Evolutionary conservation across 2,329 filamentous ascomycete genomes (phyloP).

Genomic region (Parascedosporium putredinis): DNA sequence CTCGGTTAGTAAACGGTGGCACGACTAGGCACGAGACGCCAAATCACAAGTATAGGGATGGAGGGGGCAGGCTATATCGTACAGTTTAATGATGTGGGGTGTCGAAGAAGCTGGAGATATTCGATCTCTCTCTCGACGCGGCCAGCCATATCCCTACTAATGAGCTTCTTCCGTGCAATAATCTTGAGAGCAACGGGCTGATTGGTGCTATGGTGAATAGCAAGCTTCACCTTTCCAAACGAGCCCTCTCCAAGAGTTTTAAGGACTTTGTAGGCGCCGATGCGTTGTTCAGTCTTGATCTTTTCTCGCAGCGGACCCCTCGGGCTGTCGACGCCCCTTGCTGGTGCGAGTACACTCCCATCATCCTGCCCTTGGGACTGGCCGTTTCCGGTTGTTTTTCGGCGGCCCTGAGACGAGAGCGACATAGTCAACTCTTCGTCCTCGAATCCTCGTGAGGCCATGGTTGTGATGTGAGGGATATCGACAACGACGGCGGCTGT

Average conservation of each 20-base stretch:
- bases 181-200: conserved; percentile 98
- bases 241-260: conserved; percentile 91
- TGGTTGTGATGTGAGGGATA: conserved; percentile 17
- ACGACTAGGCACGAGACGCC: neutral
- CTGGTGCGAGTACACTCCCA: conserved; percentile 21
- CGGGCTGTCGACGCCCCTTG: conserved; percentile 14
- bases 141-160: conserved; percentile 95
- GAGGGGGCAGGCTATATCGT: conserved; percentile 23
- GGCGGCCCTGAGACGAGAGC: conserved; percentile 54
- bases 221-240: conserved; percentile 97
- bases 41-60: neutral
- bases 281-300: conserved; percentile 53
- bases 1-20: too few species aligned
- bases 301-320: neutral
- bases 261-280: conserved; percentile 85
- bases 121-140: conserved; percentile 97
- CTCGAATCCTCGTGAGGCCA: conserved; percentile 53
- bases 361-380: conserved; percentile 16
- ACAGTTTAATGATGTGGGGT: conserved; percentile 99
- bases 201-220: conserved; percentile 80
- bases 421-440: conserved; percentile 78
- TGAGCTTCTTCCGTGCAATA: conserved; percentile 89
- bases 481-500: neutral
- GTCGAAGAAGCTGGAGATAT: conserved; percentile 87
- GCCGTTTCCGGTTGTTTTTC: conserved; percentile 24